phyloP scores from a whole-genome alignment of 1,139 yeast genomes.

The Yamadazyma conglobata region DNA sequence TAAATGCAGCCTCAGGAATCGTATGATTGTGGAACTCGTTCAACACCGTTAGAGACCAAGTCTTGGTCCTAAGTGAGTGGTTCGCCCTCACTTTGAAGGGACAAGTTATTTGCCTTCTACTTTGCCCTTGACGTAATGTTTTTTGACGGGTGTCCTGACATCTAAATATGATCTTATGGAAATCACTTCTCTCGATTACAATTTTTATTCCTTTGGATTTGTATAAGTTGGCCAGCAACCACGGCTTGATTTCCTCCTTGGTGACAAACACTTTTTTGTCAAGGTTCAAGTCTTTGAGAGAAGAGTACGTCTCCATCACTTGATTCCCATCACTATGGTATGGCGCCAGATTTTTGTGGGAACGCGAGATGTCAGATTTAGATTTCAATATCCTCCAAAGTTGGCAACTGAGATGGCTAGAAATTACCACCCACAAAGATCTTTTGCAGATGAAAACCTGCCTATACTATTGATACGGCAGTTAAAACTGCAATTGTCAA shows the following conservation, averaged over 20 bases:
- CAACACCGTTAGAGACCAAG: conserved; percentile 61
- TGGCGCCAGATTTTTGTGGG: no score
- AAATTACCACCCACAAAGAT: no score
- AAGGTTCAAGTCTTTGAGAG: conserved; percentile 10
- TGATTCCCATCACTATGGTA: no score
- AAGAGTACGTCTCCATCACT: conserved; percentile 3
- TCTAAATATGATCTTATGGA: conserved; percentile 58
- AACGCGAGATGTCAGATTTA: no score
- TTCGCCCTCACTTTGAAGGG: conserved; percentile 72
- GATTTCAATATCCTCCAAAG: no score
- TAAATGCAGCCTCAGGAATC: neutral
- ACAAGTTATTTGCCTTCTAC: conserved; percentile 39
- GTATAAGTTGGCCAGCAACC: conserved; percentile 51
- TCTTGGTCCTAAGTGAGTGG: conserved; percentile 49
- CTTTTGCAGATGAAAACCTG: no score
- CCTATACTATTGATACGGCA: no score
- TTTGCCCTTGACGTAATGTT: conserved; percentile 15
- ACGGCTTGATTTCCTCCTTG: conserved; percentile 56
- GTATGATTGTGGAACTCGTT: conserved; percentile 50
- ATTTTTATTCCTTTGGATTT: conserved; percentile 52
- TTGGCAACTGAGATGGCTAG: no score
- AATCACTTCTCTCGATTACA: conserved; percentile 68
- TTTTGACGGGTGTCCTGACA: conserved; percentile 43
- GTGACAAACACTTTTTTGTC: conserved; percentile 13
- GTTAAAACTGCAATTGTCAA: neutral